Evolutionary conservation across 1,284 basidiomycete genomes (phyloP).

Genomic region (Tilletia walkeri): DNA sequence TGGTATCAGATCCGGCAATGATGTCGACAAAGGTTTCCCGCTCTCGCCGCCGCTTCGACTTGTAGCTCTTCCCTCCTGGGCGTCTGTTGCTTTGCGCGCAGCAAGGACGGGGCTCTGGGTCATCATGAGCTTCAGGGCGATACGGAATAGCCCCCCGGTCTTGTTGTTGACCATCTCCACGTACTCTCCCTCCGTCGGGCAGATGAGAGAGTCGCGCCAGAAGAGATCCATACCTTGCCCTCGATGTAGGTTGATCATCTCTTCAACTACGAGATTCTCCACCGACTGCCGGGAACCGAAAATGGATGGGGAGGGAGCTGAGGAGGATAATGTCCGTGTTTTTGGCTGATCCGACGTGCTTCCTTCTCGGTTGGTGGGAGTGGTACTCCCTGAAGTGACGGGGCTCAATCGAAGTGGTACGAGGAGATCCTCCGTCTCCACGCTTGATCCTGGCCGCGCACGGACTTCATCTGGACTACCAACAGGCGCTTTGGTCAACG

Average conservation of each 20-base stretch:
- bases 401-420: conserved; percentile 14
- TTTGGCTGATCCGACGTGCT: not conserved
- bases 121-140: conserved; percentile 96
- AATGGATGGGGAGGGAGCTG: not conserved
- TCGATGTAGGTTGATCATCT: conserved; percentile 84
- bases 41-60: not conserved
- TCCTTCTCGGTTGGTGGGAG: not conserved
- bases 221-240: conserved; percentile 93
- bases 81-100: not conserved
- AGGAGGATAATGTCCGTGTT: conserved; percentile 5
- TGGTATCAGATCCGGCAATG: conserved; percentile 61
- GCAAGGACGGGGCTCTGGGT: conserved; percentile 57
- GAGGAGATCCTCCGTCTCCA: not conserved
- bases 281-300: conserved; percentile 22
- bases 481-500: conserved; percentile 71
- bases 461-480: conserved; percentile 4
- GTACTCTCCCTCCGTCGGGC: conserved; percentile 93
- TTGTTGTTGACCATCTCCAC: conserved; percentile 98
- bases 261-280: conserved; percentile 56
- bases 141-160: conserved; percentile 87
- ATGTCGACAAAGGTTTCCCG: not conserved
- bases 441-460: not conserved
- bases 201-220: conserved; percentile 87
- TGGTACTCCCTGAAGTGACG: conserved; percentile 25
- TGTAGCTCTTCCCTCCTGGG: not conserved